Evolutionary conservation across 2,329 filamentous ascomycete genomes (phyloP).

Genomic region (Exophiala dermatitidis): DNA sequence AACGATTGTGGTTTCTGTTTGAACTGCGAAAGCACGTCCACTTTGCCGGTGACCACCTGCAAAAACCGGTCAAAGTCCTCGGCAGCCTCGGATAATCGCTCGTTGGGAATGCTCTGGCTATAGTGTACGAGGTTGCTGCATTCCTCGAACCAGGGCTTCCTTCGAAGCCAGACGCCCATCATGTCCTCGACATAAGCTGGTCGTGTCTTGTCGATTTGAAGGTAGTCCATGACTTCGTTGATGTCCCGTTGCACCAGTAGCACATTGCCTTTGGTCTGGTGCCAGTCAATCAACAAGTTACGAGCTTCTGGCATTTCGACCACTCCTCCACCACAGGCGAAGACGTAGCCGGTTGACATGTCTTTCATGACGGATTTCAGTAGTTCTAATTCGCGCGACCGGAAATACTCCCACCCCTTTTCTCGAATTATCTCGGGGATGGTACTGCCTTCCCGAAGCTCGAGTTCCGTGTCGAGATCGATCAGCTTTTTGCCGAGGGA

Average conservation of each 20-base stretch:
- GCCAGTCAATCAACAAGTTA: constrained; percentile 65
- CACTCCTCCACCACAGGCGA: constrained; percentile 89
- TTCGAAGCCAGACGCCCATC: constrained; percentile 78
- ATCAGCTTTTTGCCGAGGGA: constrained; percentile 69
- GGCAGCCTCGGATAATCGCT: constrained; percentile 47
- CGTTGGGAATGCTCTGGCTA: constrained; percentile 58
- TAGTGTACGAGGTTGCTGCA: constrained; percentile 95
- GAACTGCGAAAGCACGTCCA: constrained; percentile 49
- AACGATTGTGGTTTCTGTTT: constrained; percentile 67
- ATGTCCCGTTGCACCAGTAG: constrained; percentile 83
- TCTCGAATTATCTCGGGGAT: constrained; percentile 80
- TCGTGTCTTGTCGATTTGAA: constrained; percentile 79
- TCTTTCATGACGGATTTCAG: constrained; percentile 67
- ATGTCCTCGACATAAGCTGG: constrained; percentile 92
- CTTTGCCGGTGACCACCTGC: constrained; percentile 58
- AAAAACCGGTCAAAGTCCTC: constrained; percentile 69
- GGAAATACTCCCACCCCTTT: constrained; percentile 81
- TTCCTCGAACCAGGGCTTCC: constrained; percentile 81
- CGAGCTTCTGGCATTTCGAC: constrained; percentile 79
- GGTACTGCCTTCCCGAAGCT: constrained; percentile 61
- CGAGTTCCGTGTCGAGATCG: constrained; percentile 83
- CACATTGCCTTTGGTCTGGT: constrained; percentile 71
- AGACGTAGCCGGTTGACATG: constrained; percentile 67
- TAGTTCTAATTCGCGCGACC: constrained; percentile 67
- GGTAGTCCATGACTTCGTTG: constrained; percentile 77